Percentiles rank a stretch among this genome's conserved stretches.
Conservation (phyloP, 176 grass and related monocot genomes). For the Canna indica region DNA sequence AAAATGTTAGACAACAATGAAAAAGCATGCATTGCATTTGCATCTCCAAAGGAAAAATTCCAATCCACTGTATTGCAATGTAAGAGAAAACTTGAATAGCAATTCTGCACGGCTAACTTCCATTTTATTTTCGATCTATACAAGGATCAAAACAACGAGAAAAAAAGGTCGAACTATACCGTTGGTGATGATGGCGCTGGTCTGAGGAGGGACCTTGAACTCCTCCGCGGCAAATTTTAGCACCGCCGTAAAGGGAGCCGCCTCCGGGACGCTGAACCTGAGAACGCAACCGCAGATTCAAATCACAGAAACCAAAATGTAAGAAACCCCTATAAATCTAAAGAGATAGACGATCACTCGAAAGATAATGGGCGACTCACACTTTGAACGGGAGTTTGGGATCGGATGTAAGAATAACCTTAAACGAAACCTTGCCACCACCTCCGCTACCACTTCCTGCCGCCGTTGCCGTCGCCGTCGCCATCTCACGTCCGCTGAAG, state of each 20-base stretch:
- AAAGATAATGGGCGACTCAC: conserved; percentile 24
- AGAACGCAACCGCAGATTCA: neutral
- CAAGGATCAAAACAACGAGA: neutral
- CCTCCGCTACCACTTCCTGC: conserved; percentile 15
- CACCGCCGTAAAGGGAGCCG: conserved; percentile 87
- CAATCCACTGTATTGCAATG: neutral
- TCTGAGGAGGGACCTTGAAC: conserved; percentile 97
- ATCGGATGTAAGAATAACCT: conserved; percentile 89
- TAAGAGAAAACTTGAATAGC: neutral
- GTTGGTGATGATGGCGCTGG: conserved; percentile 95
- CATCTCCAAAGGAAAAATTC: no score
- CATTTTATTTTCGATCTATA: neutral
- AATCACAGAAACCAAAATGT: neutral
- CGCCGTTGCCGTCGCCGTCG: conserved; percentile 28
- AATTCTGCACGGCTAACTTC: neutral
- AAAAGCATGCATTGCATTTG: no score
- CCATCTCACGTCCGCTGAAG: neutral
- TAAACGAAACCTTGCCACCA: conserved; percentile 93
- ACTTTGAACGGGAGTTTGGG: conserved; percentile 99
- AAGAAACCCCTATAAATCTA: conserved; percentile 2
- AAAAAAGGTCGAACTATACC: conserved; percentile 22
- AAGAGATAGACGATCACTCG: conserved; percentile 11
- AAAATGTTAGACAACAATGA: no score
- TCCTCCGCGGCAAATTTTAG: conserved; percentile 96
- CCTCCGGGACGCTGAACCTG: conserved; percentile 98